phyloP scores from a whole-genome alignment of 2,329 filamentous ascomycete species.

The Ilyonectria robusta region DNA sequence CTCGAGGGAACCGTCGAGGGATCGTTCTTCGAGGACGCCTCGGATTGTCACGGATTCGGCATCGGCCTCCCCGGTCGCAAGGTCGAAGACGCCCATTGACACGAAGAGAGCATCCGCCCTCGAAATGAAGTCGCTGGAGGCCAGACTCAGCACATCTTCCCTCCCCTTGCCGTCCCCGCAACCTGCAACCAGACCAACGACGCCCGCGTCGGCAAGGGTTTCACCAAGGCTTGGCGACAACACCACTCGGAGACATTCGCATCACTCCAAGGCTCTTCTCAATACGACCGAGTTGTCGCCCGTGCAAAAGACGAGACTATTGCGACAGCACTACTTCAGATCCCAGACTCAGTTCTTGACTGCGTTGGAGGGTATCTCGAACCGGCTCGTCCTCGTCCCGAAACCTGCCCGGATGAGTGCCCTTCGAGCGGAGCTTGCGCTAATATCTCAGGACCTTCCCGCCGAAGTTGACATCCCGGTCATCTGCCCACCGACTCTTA shows the following conservation, averaged over 20 bases:
- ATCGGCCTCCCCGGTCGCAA: constrained; percentile 41
- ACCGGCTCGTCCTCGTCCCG: constrained; percentile 85
- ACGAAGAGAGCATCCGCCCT: constrained; percentile 64
- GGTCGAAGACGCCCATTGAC: constrained; percentile 53
- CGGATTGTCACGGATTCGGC: constrained; percentile 43
- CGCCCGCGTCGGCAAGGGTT: constrained; percentile 70
- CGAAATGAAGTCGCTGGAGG: constrained; percentile 69
- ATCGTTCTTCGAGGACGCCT: constrained; percentile 45
- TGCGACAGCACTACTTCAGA: constrained; percentile 87
- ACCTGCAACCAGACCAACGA: constrained; percentile 66
- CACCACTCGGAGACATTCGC: constrained; percentile 72
- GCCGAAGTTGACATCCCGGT: constrained; percentile 88
- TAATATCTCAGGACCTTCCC: constrained; percentile 85
- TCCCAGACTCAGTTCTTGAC: constrained; percentile 86
- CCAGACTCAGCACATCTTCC: constrained; percentile 77
- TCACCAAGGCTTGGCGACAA: constrained; percentile 61
- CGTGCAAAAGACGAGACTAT: constrained; percentile 77
- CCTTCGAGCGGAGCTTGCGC: constrained; percentile 82
- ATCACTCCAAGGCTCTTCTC: constrained; percentile 69
- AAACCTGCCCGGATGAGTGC: constrained; percentile 87
- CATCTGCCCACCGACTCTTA: constrained; percentile 82
- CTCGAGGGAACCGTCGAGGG: constrained; percentile 46
- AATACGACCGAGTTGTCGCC: constrained; percentile 74
- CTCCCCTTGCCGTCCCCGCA: constrained; percentile 73
- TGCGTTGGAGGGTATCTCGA: constrained; percentile 87